Base-by-base conservation (phyloP, 2,329 filamentous ascomycete species). In the Penicillium decumbens region DNA sequence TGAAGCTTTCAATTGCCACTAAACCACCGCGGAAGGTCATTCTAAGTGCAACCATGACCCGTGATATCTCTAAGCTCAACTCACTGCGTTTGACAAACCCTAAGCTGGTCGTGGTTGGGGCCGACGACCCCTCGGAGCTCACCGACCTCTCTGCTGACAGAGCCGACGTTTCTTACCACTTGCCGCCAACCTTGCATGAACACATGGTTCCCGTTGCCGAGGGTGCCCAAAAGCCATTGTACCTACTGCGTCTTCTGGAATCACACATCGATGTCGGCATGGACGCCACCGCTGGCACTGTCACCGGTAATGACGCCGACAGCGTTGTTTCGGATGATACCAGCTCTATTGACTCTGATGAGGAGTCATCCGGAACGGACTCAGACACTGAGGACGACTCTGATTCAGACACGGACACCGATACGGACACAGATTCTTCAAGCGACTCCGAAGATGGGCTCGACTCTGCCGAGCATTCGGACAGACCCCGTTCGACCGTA, bases 41-140 rank as follows among this genome's bases (percentile, higher is more conserved):
- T 45, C 78, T 96, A 3, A 95, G 89, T 66, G 93, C 92, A 5
- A 96, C 92, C 0, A 89, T 97, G 82, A 95, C 91, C 1, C 80
- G 84, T 49, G 90, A 97, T 63, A 75, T 95, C 41, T 88, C 87
- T 30, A 84, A 93, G 52, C 74, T 97, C 18, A 85, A 81, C 47
- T 84, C 83, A 0, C 70, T 97, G 32, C 85, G 80, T 51, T 75
- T 97, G 27, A 76, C 78, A 25, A 78, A 87, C 45, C 92, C 93
- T 3, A 86, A 80, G 51, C 74, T 96, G 41, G 79, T 96, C 0
- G 80, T 89, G 0, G 78, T 95, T 12, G 86, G 91, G 53, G 81
- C 80, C 27, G 67, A 70, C 8, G 59, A 65, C 12, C 54, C 51
- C 25, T 51, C 57, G 18, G 47, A 47, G 2, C 44, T 50, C 3